phyloP scores from a whole-genome alignment of 306 rosid species.

The Lathyrus aphaca region DNA sequence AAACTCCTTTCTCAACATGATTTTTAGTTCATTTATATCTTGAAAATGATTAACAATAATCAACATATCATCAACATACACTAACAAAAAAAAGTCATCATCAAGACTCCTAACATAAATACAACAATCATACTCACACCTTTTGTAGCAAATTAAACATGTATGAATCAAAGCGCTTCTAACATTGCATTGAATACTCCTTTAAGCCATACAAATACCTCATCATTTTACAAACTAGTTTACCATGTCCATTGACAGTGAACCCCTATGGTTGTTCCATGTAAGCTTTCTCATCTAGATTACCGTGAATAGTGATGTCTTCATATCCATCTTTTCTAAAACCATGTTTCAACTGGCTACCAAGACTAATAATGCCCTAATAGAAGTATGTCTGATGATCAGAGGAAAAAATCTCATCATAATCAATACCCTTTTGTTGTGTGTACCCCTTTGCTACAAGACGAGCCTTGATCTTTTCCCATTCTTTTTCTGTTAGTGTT shows the following conservation, averaged over 20 bases:
- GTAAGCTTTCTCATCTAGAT: not conserved
- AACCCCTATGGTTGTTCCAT: not conserved
- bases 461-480: too few species aligned
- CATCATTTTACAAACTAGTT: not conserved
- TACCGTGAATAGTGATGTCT: not conserved
- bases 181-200: not conserved
- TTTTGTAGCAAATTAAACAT: not conserved
- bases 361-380: not conserved
- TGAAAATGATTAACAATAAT: too few species aligned
- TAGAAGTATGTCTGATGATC: not conserved
- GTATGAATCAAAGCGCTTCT: not conserved
- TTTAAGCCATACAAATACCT: not conserved
- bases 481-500: too few species aligned
- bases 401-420: too few species aligned
- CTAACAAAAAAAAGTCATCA: too few species aligned
- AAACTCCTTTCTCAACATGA: too few species aligned
- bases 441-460: not conserved
- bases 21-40: too few species aligned
- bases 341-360: not conserved
- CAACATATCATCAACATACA: too few species aligned
- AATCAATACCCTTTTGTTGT: not conserved
- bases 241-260: not conserved
- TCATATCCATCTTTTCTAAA: not conserved
- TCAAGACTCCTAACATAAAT: too few species aligned
- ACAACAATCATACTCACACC: too few species aligned